Conservation (phyloP, 805 yeast species). For the Suhomyces faveliae region DNA sequence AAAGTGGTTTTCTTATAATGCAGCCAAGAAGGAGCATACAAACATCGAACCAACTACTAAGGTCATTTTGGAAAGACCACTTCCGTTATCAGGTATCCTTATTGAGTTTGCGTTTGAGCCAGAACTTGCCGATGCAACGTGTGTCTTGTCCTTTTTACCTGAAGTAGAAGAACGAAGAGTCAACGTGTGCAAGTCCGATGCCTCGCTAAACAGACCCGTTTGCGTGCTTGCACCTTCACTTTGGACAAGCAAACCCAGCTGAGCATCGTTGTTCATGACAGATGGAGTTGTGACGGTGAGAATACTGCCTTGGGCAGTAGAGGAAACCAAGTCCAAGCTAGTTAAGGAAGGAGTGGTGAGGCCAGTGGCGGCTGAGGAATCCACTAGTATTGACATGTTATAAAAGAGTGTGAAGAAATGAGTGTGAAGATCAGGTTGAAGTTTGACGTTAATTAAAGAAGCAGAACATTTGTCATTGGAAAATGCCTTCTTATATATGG, state of each 20-base stretch:
- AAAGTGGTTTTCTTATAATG: constrained; percentile 5
- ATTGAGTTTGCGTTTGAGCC: constrained; percentile 4
- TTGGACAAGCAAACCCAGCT: constrained; percentile 5
- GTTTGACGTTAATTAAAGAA: background rate
- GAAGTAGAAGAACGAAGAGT: constrained; percentile 4
- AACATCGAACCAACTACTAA: constrained; percentile 7
- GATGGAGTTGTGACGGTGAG: background rate
- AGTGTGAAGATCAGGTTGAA: too few species aligned
- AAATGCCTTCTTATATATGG: constrained; percentile 1
- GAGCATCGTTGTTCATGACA: background rate
- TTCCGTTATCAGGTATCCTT: background rate
- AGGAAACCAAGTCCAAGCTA: constrained; percentile 8
- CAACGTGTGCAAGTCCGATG: constrained; percentile 10
- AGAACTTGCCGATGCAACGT: background rate
- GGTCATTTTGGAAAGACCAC: constrained; percentile 7
- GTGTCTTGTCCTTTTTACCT: background rate
- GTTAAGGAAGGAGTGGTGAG: constrained; percentile 11
- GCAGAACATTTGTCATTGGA: background rate
- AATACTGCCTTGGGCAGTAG: background rate
- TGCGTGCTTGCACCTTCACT: constrained; percentile 10
- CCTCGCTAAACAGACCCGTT: constrained; percentile 4
- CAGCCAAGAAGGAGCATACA: constrained; percentile 8
- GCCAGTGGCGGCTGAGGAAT: constrained; percentile 4
- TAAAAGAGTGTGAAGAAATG: background rate
- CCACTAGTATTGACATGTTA: constrained; percentile 11